phyloP scores from a whole-genome alignment of 352 stramenopile genomes.

The Globisporangium spiculum region DNA sequence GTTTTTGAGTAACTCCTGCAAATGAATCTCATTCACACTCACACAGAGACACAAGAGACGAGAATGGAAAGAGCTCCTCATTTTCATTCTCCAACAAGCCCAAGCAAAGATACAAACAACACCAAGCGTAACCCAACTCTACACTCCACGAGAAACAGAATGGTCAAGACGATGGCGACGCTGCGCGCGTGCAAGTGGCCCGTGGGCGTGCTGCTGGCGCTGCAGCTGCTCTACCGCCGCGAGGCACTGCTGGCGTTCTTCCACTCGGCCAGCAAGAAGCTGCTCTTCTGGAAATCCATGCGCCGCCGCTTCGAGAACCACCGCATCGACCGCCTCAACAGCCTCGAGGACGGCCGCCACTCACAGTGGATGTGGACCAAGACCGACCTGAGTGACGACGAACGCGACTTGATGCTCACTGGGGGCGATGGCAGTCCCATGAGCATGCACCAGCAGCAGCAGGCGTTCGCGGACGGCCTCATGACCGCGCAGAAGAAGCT shows the following conservation, averaged over 20 bases:
- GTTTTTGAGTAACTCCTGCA: neutral
- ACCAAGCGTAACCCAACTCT: neutral
- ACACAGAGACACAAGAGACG: neutral
- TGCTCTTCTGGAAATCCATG: conserved; percentile 72
- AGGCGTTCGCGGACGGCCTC: conserved; percentile 43
- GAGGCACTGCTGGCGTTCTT: conserved; percentile 44
- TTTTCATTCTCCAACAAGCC: neutral
- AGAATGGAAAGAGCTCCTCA: neutral
- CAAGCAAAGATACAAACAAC: neutral
- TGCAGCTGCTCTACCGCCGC: conserved; percentile 53
- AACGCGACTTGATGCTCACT: conserved; percentile 31
- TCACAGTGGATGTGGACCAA: conserved; percentile 82
- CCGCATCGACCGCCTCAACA: conserved; percentile 66
- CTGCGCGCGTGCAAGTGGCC: conserved; percentile 14
- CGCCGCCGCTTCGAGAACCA: conserved; percentile 73
- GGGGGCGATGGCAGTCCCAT: conserved; percentile 25
- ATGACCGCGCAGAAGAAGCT: conserved; percentile 84
- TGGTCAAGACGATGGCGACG: conserved; percentile 8
- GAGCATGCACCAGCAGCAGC: conserved; percentile 17
- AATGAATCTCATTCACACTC: neutral
- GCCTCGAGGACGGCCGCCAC: conserved; percentile 54
- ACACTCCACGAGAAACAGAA: neutral
- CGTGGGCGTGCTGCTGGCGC: conserved; percentile 24
- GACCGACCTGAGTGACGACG: conserved; percentile 21
- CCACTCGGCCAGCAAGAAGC: conserved; percentile 40